Evolutionary conservation across 164 flowering plant species (phyloP).

Genomic region (Macadamia tetraphylla): DNA sequence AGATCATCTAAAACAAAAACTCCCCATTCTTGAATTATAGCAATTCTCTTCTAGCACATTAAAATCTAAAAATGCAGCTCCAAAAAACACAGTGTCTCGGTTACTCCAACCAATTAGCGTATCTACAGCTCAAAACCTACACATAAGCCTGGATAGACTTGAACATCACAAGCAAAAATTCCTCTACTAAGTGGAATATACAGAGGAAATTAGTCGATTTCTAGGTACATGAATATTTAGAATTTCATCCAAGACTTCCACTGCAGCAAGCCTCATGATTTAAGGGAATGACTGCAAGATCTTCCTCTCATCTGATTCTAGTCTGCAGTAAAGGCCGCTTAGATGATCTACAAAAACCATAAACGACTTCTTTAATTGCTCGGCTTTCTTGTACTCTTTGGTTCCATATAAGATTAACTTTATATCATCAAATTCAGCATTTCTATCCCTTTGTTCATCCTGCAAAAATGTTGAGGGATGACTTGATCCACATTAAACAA

Average conservation of each 20-base stretch:
- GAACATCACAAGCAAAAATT: too few relatives aligned
- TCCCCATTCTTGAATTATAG: too few relatives aligned
- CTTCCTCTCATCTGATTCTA: conserved; percentile 23
- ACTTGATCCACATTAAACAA: not conserved
- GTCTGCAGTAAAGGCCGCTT: conserved; percentile 17
- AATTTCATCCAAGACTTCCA: too few relatives aligned
- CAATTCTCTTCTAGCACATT: too few relatives aligned
- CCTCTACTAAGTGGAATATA: too few relatives aligned
- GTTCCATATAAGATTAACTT: conserved; percentile 26
- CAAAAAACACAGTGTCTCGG: too few relatives aligned
- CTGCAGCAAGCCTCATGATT: not conserved
- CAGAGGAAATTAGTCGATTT: too few relatives aligned
- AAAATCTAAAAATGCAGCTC: too few relatives aligned
- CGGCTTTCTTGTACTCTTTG: conserved; percentile 26
- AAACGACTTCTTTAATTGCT: conserved; percentile 19
- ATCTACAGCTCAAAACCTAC: too few relatives aligned
- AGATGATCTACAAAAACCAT: conserved; percentile 23
- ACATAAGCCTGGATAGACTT: too few relatives aligned
- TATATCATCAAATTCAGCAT: conserved; percentile 4
- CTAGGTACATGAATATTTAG: not conserved
- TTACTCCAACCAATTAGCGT: too few relatives aligned
- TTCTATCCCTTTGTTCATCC: conserved; percentile 2
- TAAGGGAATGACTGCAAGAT: conserved; percentile 3
- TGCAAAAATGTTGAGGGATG: conserved; percentile 1
- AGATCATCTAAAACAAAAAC: too few relatives aligned